Evolutionary conservation across 2,329 filamentous ascomycete genomes (phyloP).

Genomic region (Trichophyton simii): DNA sequence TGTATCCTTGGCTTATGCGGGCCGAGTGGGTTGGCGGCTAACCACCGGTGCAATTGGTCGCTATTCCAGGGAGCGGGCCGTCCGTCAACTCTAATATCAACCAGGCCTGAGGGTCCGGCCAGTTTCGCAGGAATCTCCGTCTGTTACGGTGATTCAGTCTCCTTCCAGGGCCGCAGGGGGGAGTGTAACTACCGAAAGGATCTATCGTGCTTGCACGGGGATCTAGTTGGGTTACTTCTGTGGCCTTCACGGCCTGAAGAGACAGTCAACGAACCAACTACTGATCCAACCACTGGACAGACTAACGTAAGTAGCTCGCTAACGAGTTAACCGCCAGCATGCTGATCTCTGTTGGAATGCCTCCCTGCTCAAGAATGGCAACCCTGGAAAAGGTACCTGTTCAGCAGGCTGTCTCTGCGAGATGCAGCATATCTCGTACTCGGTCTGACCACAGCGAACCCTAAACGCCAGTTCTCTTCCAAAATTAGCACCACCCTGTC

Average conservation of each 20-base stretch:
- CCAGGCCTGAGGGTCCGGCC: background rate
- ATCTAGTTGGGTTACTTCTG: too few species aligned
- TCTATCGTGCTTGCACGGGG: too few species aligned
- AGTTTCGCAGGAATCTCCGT: background rate
- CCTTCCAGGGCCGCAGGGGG: background rate
- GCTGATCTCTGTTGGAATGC: background rate
- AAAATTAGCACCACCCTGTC: conserved; percentile 1
- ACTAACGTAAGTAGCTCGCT: too few species aligned
- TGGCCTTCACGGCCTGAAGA: too few species aligned
- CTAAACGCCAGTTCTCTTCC: background rate
- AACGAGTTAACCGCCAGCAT: background rate
- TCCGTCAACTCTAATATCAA: background rate
- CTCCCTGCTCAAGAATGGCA: background rate
- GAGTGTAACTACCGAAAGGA: too few species aligned
- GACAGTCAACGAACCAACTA: too few species aligned
- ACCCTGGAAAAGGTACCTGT: background rate
- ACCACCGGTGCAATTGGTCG: background rate
- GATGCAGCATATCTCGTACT: conserved; percentile 1
- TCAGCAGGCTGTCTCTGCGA: background rate
- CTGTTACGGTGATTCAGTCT: background rate
- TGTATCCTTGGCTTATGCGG: background rate
- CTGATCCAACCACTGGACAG: too few species aligned
- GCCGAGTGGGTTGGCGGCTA: conserved; percentile 2
- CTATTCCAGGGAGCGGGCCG: conserved; percentile 2
- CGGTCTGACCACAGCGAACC: background rate